phyloP scores from a whole-genome alignment of 2,329 filamentous ascomycete genomes.

The Metarhizium rileyi region DNA sequence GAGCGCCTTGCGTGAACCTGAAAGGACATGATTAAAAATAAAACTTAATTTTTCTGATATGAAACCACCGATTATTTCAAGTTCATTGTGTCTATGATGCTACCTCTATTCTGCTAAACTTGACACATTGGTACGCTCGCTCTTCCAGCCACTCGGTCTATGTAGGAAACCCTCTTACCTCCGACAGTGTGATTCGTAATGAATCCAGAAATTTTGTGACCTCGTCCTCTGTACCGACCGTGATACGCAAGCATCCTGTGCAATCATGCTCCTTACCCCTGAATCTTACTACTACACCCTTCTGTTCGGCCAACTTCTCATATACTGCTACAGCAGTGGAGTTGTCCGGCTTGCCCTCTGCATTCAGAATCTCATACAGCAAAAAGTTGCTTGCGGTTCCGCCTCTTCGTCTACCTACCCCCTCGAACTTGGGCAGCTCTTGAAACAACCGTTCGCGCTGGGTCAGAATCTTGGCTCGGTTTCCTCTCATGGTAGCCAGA shows the following conservation, averaged over 20 bases:
- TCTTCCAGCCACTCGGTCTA: too few species aligned
- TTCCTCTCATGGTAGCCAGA: conserved; percentile 60
- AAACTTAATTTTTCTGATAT: background rate
- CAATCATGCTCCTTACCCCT: conserved; percentile 89
- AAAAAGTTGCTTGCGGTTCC: conserved; percentile 81
- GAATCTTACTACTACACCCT: conserved; percentile 88
- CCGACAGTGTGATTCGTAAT: conserved; percentile 40
- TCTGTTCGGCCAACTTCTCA: conserved; percentile 71
- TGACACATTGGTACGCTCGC: too few species aligned
- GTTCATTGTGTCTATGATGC: background rate
- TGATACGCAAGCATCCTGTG: conserved; percentile 79
- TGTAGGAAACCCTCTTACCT: conserved; percentile 35
- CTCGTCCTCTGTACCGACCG: conserved; percentile 82
- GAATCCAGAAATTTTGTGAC: conserved; percentile 69
- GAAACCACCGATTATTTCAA: background rate
- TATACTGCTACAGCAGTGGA: conserved; percentile 70
- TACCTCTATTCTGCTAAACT: too few species aligned
- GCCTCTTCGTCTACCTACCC: conserved; percentile 72
- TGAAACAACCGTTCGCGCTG: conserved; percentile 69
- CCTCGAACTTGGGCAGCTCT: conserved; percentile 64
- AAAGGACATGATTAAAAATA: background rate
- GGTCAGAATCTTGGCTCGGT: conserved; percentile 58
- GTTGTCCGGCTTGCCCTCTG: conserved; percentile 67
- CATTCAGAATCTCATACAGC: conserved; percentile 77
- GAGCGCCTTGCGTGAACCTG: background rate